Conservation (phyloP, 495 filamentous ascomycete genomes). For the Pyronema omphalodes region DNA sequence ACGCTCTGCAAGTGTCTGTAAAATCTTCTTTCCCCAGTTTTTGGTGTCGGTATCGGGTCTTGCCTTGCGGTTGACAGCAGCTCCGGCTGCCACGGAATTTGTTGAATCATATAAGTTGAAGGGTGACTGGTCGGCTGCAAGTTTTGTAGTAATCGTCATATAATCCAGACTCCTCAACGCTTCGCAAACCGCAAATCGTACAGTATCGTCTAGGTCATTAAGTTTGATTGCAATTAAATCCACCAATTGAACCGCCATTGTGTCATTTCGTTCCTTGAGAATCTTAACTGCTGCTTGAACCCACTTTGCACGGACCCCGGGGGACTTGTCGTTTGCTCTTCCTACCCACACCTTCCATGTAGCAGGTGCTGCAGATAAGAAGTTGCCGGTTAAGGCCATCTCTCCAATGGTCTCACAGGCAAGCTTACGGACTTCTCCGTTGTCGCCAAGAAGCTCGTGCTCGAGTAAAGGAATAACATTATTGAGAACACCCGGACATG, state of each 20-base stretch:
- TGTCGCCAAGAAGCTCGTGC: slow-evolving; percentile 78
- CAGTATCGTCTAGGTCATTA: slow-evolving; percentile 73
- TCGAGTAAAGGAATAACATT: slow-evolving; percentile 92
- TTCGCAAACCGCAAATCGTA: slow-evolving; percentile 70
- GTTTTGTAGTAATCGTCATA: slow-evolving; percentile 55
- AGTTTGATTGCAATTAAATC: slow-evolving; percentile 60
- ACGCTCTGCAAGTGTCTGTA: slow-evolving; percentile 67
- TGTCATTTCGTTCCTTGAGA: slow-evolving; percentile 27
- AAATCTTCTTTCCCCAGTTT: slow-evolving; percentile 28
- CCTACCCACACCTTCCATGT: slow-evolving; percentile 33
- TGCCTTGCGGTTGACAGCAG: slow-evolving; percentile 26
- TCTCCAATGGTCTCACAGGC: slow-evolving; percentile 90
- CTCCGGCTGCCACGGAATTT: background rate
- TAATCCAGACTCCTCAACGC: slow-evolving; percentile 60
- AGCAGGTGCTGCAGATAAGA: slow-evolving; percentile 13
- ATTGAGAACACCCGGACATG: slow-evolving; percentile 68
- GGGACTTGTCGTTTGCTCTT: slow-evolving; percentile 66
- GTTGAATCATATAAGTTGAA: slow-evolving; percentile 19
- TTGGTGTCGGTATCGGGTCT: slow-evolving; percentile 28
- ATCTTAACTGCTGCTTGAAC: slow-evolving; percentile 70
- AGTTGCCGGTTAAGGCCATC: slow-evolving; percentile 32
- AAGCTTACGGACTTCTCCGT: slow-evolving; percentile 62
- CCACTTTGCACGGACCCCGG: slow-evolving; percentile 67
- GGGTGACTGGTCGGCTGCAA: slow-evolving; percentile 36
- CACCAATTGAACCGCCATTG: slow-evolving; percentile 35